Evolutionary conservation across 2,329 filamentous ascomycete genomes (phyloP), one percentile per base, ranked within the genome.

Genomic region (Chalara sp.): DNA sequence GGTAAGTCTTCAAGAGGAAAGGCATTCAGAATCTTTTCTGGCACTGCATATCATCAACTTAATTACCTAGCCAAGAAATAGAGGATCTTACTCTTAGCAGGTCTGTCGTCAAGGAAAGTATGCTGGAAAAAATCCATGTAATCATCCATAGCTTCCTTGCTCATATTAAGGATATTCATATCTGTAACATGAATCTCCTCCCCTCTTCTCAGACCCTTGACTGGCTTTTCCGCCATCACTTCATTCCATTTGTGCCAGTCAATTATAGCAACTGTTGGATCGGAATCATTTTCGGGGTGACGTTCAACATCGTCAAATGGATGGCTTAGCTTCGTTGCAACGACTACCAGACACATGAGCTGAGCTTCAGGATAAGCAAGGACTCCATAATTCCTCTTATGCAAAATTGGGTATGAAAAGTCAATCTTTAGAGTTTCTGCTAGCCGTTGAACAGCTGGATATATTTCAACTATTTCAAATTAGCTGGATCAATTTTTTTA

Each of bases 71-170:
- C 30, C 30, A 30, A 28, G n/a, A 13, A 47, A 46, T 37, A 11
- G 13, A 35, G 21, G 31, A 6, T 51, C 58, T 63, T 67, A 68
- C 69, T 67, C 55, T 66, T 69, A 10, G 65, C 60, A 43, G 69
- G 64, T 13, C 61, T 65, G 50, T 76, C 72, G 54, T 74, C 71
- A 44, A 80, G 67, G 73, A 82, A 87, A 43, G 76, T 84, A 51
- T 76, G 74, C 62, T 87, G 82, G 63, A 87, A 91, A 83, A 86
- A 93, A 66, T 89, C 80, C 67, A 95, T 74, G 61, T 90, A 92
- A 53, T 86, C 78, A 60, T 91, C 86, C 37, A 92, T 70, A 55
- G 86, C 76, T 28, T 75, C 68, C 5, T 74, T 68, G 3, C 70
- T 73, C 79, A 91, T 83, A 1, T 70, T 65, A 40, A 83, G 74